A percentile compares a stretch with the other conserved stretches of the same genome.
Evolutionary conservation across 2,329 filamentous ascomycete genomes (phyloP).

Genomic region (Metarhizium anisopliae): DNA sequence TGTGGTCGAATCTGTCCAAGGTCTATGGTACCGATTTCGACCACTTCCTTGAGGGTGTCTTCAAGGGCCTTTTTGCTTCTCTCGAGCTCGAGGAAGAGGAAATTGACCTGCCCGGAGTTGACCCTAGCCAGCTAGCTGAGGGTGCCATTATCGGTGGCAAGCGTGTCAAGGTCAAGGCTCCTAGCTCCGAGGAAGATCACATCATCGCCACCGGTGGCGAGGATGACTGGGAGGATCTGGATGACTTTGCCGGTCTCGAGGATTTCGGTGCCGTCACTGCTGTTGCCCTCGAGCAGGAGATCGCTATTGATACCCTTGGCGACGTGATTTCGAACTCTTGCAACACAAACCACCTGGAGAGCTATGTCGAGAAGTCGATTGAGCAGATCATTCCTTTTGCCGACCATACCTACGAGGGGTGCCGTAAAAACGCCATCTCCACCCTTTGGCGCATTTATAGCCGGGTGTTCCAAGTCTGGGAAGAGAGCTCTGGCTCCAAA

Average conservation of each 20-base stretch:
- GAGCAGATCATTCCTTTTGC: conserved; percentile 71
- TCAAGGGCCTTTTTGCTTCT: conserved; percentile 73
- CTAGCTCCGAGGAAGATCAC: conserved; percentile 46
- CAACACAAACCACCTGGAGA: conserved; percentile 59
- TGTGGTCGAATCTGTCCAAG: conserved; percentile 92
- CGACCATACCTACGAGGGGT: conserved; percentile 86
- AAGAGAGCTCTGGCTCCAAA: conserved; percentile 64
- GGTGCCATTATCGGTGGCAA: conserved; percentile 71
- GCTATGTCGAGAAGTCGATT: conserved; percentile 83
- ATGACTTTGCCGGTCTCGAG: conserved; percentile 75
- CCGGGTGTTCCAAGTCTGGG: conserved; percentile 79
- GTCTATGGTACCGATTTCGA: conserved; percentile 82
- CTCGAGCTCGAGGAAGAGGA: conserved; percentile 86
- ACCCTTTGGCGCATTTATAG: conserved; percentile 92
- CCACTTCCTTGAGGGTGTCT: conserved; percentile 68
- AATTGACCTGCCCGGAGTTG: conserved; percentile 60
- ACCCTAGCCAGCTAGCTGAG: conserved; percentile 53
- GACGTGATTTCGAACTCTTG: conserved; percentile 86
- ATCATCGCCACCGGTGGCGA: conserved; percentile 47
- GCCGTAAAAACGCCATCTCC: conserved; percentile 82
- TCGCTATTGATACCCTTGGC: conserved; percentile 88
- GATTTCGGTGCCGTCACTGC: conserved; percentile 81
- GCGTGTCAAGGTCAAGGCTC: conserved; percentile 68
- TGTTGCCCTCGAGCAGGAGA: conserved; percentile 92
- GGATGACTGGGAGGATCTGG: conserved; percentile 49